Percentiles rank a stretch among this genome's conserved stretches.
Evolutionary conservation across 2,329 filamentous ascomycete genomes (phyloP).

Genomic region (Neonectria hederae): DNA sequence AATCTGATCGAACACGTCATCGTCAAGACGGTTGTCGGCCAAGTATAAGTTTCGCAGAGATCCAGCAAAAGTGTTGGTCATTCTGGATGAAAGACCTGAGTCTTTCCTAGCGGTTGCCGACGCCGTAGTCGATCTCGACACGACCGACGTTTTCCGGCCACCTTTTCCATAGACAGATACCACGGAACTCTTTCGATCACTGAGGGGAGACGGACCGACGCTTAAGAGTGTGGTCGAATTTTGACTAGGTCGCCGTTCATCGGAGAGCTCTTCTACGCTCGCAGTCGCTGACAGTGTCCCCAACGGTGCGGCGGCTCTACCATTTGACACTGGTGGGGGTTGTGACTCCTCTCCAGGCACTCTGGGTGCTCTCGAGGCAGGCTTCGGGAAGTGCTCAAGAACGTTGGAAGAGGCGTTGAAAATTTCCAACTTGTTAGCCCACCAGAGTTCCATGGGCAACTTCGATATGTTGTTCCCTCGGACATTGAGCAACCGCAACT

Average conservation of each 20-base stretch:
- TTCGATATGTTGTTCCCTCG: constrained; percentile 92
- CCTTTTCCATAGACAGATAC: constrained; percentile 82
- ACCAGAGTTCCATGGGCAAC: constrained; percentile 95
- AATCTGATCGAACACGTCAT: constrained; percentile 94
- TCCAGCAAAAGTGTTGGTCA: constrained; percentile 87
- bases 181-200: constrained; percentile 82
- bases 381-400: constrained; percentile 89
- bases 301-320: constrained; percentile 54
- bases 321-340: constrained; percentile 48
- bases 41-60: constrained; percentile 86
- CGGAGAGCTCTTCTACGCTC: constrained; percentile 80
- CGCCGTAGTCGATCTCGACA: constrained; percentile 72
- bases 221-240: constrained; percentile 80
- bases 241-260: constrained; percentile 82
- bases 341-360: constrained; percentile 60
- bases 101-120: constrained; percentile 77
- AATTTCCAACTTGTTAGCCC: constrained; percentile 87
- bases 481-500: constrained; percentile 86
- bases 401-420: constrained; percentile 97
- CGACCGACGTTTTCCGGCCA: constrained; percentile 84
- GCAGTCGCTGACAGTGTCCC: constrained; percentile 66
- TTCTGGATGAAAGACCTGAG: constrained; percentile 81
- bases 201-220: constrained; percentile 77
- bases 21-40: constrained; percentile 92
- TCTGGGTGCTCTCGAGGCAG: constrained; percentile 74